Conservation (phyloP, 495 filamentous ascomycete species). For the Glonium stellatum region DNA sequence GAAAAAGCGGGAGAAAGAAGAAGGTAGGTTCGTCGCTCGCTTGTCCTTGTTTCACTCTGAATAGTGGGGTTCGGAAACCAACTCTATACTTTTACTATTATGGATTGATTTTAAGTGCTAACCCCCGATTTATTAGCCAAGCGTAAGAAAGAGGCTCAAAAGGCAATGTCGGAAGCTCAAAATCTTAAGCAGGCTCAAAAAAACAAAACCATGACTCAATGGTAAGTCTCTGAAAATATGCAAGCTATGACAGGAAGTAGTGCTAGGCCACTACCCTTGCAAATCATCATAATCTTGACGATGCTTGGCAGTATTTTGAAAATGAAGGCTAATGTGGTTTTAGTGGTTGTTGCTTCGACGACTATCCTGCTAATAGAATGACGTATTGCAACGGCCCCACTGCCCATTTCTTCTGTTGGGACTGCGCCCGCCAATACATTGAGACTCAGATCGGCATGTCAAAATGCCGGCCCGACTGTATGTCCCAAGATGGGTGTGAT, state of each 20-base stretch:
- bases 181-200: constrained; percentile 35
- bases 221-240: constrained; percentile 9
- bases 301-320: background rate
- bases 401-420: constrained; percentile 61
- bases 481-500: constrained; percentile 47
- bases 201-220: constrained; percentile 47
- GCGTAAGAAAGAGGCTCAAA: constrained; percentile 15
- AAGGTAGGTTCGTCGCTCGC: constrained; percentile 10
- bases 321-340: background rate
- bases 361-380: constrained; percentile 58
- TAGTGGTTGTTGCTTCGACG: constrained; percentile 56
- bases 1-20: constrained; percentile 22
- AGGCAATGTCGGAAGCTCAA: constrained; percentile 42
- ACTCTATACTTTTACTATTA: background rate
- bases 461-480: constrained; percentile 53
- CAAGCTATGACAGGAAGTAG: background rate
- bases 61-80: background rate
- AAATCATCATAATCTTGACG: background rate
- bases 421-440: constrained; percentile 58
- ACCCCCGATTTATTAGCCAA: constrained; percentile 9
- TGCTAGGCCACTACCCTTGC: background rate
- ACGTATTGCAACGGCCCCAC: constrained; percentile 56
- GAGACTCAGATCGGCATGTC: constrained; percentile 58
- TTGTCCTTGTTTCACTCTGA: background rate
- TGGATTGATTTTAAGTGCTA: background rate